phyloP scores from a whole-genome alignment of 1,139 yeast genomes.

The Candida sanyaensis region DNA sequence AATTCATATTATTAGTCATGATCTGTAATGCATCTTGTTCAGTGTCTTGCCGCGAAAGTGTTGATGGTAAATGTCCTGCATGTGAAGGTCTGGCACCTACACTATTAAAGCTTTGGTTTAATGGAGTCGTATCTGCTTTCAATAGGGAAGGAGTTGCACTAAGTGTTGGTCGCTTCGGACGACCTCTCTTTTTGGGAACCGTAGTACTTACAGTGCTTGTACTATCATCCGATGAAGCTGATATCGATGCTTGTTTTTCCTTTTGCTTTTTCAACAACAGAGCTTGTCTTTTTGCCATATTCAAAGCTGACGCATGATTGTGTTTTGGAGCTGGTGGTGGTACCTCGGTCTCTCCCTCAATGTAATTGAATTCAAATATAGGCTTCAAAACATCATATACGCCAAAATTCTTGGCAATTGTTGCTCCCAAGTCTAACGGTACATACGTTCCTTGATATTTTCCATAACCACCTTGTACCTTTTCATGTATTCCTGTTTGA shows the following conservation, averaged over 20 bases:
- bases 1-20: conserved; percentile 36
- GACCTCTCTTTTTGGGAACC: conserved; percentile 45
- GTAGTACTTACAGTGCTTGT: conserved; percentile 18
- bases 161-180: conserved; percentile 43
- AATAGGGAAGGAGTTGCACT: conserved; percentile 28
- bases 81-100: conserved; percentile 17
- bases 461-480: conserved; percentile 95
- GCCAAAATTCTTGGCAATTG: conserved; percentile 69
- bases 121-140: conserved; percentile 37
- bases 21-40: conserved; percentile 42
- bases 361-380: conserved; percentile 61
- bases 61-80: conserved; percentile 18
- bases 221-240: conserved; percentile 10
- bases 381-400: conserved; percentile 69
- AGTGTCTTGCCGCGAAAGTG: conserved; percentile 43
- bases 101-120: conserved; percentile 20
- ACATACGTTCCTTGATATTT: conserved; percentile 96
- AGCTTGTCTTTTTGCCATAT: conserved; percentile 47
- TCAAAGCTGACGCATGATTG: conserved; percentile 65
- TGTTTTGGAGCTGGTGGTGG: conserved; percentile 89
- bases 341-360: conserved; percentile 57
- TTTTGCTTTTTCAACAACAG: conserved; percentile 12
- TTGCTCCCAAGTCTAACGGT: conserved; percentile 65
- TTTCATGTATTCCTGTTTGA: conserved; percentile 83
- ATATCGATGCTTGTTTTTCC: conserved; percentile 7